Conservation (phyloP, 345 rosid species). For the Diplotaxis tenuifolia region DNA sequence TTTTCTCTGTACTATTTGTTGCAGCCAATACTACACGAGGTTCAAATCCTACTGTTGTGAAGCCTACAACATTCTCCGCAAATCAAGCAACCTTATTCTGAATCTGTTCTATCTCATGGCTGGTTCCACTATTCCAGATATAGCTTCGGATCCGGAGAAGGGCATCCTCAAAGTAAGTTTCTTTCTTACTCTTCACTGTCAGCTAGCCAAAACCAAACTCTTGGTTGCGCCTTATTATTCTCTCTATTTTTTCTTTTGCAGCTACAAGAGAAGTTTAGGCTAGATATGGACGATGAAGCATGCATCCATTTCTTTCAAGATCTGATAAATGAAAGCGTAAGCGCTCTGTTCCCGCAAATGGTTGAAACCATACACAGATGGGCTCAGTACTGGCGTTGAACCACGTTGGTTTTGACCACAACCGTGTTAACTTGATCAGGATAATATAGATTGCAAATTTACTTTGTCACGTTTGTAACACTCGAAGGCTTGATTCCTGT, state of each 20-base stretch:
- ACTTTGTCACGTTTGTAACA: constrained; percentile 2
- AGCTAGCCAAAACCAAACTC: too few relatives aligned
- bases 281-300: constrained; percentile 95
- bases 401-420: not conserved
- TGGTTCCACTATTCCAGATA: constrained; percentile 94
- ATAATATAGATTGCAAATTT: not conserved
- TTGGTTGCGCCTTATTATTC: too few relatives aligned
- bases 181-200: not conserved
- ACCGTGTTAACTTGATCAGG: constrained; percentile 4
- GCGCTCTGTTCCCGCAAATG: constrained; percentile 98
- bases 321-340: constrained; percentile 94
- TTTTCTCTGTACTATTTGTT: constrained; percentile 22
- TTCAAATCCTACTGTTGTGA: constrained; percentile 98
- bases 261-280: constrained; percentile 97
- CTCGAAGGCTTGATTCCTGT: not conserved
- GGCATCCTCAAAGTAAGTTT: constrained; percentile 85
- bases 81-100: constrained; percentile 91
- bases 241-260: too few relatives aligned
- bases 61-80: constrained; percentile 97
- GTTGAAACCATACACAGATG: constrained; percentile 98
- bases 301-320: constrained; percentile 97
- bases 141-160: constrained; percentile 96
- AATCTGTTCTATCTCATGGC: constrained; percentile 97
- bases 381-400: constrained; percentile 99
- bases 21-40: constrained; percentile 92